phyloP scores from a whole-genome alignment of 1,139 yeast genomes.

The Taphrina communis region DNA sequence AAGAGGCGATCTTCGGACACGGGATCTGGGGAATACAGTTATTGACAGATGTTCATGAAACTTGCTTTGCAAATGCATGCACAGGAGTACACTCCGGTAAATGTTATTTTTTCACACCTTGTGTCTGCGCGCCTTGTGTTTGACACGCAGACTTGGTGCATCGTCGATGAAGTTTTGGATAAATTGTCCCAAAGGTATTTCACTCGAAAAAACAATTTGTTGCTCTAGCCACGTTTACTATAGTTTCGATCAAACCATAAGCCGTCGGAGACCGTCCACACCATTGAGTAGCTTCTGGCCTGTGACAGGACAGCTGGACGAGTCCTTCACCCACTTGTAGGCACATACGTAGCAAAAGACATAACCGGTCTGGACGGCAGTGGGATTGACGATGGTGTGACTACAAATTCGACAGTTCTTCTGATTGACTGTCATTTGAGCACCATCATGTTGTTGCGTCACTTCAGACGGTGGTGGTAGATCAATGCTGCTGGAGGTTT shows the following conservation, averaged over 20 bases:
- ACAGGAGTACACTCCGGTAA: background rate
- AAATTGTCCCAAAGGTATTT: too few species aligned
- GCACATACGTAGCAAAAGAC: conserved; percentile 92
- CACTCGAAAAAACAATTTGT: background rate
- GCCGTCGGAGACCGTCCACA: conserved; percentile 31
- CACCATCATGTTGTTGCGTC: conserved; percentile 25
- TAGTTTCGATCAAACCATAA: conserved; percentile 18
- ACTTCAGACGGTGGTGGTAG: conserved; percentile 37
- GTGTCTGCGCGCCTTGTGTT: background rate
- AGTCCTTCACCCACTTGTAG: conserved; percentile 63
- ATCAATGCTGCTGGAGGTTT: conserved; percentile 49
- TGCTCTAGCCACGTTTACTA: background rate
- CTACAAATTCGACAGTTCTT: conserved; percentile 74
- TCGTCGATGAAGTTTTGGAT: too few species aligned
- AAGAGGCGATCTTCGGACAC: background rate
- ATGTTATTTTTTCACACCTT: background rate
- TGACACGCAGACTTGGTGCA: too few species aligned
- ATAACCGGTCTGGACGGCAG: conserved; percentile 87
- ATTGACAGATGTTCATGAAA: background rate
- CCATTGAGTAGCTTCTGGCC: conserved; percentile 69
- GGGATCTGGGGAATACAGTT: background rate
- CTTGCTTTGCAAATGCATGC: background rate
- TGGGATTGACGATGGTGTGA: conserved; percentile 71
- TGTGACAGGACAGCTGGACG: conserved; percentile 87
- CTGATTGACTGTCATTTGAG: conserved; percentile 37